Conservation (phyloP, 169 alveolate species). For the Cryptosporidium parvum region DNA sequence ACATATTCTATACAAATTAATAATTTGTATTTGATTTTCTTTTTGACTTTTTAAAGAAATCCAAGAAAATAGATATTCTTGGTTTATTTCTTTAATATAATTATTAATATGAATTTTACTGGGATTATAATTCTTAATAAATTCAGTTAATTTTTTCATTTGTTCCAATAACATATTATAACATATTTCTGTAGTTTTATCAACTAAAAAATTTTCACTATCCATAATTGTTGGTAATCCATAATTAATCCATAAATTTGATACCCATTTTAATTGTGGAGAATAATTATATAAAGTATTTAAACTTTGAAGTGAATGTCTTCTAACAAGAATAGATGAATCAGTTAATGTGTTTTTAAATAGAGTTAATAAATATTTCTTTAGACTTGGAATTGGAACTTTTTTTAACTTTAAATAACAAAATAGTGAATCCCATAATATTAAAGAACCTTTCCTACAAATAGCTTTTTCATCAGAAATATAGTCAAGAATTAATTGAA, state of each 20-base stretch:
- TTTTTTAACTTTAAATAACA: neutral
- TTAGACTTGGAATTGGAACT: neutral
- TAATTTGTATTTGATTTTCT: conserved; percentile 46
- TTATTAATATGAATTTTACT: neutral
- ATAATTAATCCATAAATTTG: conserved; percentile 49
- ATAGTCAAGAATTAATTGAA: conserved; percentile 8
- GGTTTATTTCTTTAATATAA: conserved; percentile 9
- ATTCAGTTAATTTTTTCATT: conserved; percentile 36
- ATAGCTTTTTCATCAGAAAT: conserved; percentile 66
- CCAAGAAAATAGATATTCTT: conserved; percentile 66
- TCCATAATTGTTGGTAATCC: conserved; percentile 68
- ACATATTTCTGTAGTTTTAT: conserved; percentile 58
- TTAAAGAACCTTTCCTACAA: conserved; percentile 60
- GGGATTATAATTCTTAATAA: neutral
- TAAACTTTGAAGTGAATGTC: conserved; percentile 64
- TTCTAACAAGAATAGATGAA: conserved; percentile 58
- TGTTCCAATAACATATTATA: conserved; percentile 49
- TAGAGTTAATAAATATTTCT: neutral
- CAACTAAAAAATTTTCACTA: conserved; percentile 42
- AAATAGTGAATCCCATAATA: conserved; percentile 54
- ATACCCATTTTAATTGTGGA: conserved; percentile 63
- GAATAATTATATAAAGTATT: conserved; percentile 12
- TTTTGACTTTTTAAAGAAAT: conserved; percentile 40
- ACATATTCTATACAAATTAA: conserved; percentile 40
- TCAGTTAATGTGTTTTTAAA: conserved; percentile 56